Conservation (phyloP, 208 protist genomes). For the Trypanosoma melophagium region DNA sequence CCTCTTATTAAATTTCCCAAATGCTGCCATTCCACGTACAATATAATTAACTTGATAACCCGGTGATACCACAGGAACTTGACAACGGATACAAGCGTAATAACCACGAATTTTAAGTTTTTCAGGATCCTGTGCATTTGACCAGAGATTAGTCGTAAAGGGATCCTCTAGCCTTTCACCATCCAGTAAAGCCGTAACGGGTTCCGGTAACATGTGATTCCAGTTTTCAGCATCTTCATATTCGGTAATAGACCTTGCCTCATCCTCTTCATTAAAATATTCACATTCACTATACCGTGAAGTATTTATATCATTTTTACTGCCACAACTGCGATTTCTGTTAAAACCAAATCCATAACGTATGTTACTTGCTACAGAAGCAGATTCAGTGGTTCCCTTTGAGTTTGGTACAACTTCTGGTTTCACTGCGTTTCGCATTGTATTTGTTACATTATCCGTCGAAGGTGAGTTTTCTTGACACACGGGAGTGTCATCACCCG, state of each 20-base stretch:
- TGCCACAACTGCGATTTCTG: neutral
- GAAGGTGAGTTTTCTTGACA: too few relatives aligned
- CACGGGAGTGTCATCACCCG: too few relatives aligned
- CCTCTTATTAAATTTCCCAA: slow-evolving; percentile 37
- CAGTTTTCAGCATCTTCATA: slow-evolving; percentile 7
- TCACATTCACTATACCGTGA: neutral
- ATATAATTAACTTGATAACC: slow-evolving; percentile 39
- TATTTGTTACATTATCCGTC: too few relatives aligned
- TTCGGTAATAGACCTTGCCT: neutral
- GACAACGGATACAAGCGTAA: slow-evolving; percentile 77
- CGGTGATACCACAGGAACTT: slow-evolving; percentile 56
- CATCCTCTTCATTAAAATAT: neutral
- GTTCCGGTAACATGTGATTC: slow-evolving; percentile 20
- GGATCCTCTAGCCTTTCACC: slow-evolving; percentile 56
- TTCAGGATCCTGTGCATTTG: slow-evolving; percentile 34
- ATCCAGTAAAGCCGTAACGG: slow-evolving; percentile 44
- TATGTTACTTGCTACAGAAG: too few relatives aligned
- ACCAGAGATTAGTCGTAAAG: slow-evolving; percentile 70
- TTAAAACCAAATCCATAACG: too few relatives aligned
- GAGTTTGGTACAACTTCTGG: too few relatives aligned
- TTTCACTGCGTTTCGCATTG: too few relatives aligned
- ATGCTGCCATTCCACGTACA: slow-evolving; percentile 62
- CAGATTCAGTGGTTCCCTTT: too few relatives aligned
- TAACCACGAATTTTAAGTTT: slow-evolving; percentile 35
- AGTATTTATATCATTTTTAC: neutral